Conservation (phyloP, 2,329 filamentous ascomycete species). For the Geosmithia morbida region DNA sequence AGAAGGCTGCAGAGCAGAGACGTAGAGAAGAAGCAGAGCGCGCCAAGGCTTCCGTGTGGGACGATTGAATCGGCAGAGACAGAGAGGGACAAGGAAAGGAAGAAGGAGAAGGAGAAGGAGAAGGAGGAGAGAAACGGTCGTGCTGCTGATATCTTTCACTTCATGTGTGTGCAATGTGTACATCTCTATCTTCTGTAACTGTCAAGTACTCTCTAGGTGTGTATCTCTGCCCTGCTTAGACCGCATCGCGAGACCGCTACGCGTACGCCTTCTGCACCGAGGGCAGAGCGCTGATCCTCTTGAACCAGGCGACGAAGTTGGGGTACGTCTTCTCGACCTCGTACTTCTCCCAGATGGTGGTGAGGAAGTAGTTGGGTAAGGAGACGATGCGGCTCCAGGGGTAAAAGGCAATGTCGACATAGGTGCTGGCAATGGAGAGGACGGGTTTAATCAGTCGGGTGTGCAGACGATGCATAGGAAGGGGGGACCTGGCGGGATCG, state of each 20-base stretch:
- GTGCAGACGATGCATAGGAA: too few relatives aligned
- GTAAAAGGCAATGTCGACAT: slow-evolving; percentile 18
- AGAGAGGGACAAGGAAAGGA: neutral
- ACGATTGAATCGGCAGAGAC: slow-evolving; percentile 33
- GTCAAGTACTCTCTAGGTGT: neutral
- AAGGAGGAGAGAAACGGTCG: too few relatives aligned
- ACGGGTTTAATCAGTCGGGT: too few relatives aligned
- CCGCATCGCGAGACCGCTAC: slow-evolving; percentile 3
- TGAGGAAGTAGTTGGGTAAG: neutral
- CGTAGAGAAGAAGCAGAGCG: slow-evolving; percentile 52
- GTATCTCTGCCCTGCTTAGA: neutral
- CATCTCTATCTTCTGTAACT: neutral
- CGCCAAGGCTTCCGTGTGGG: slow-evolving; percentile 79
- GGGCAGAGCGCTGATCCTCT: slow-evolving; percentile 15
- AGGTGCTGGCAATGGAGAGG: slow-evolving; percentile 10
- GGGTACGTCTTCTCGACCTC: slow-evolving; percentile 17
- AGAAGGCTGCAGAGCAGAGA: slow-evolving; percentile 48
- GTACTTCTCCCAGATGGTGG: slow-evolving; percentile 6
- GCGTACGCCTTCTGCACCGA: slow-evolving; percentile 12
- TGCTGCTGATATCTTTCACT: too few relatives aligned
- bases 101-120: too few relatives aligned
- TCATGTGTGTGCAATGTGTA: neutral
- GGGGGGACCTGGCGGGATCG: too few relatives aligned
- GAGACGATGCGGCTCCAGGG: slow-evolving; percentile 11
- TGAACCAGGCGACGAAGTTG: slow-evolving; percentile 18